A percentile compares a stretch with the other conserved stretches of the same genome.
Evolutionary conservation across 768 basidiomycete genomes (phyloP).

Genomic region (Termitomyces sp.): DNA sequence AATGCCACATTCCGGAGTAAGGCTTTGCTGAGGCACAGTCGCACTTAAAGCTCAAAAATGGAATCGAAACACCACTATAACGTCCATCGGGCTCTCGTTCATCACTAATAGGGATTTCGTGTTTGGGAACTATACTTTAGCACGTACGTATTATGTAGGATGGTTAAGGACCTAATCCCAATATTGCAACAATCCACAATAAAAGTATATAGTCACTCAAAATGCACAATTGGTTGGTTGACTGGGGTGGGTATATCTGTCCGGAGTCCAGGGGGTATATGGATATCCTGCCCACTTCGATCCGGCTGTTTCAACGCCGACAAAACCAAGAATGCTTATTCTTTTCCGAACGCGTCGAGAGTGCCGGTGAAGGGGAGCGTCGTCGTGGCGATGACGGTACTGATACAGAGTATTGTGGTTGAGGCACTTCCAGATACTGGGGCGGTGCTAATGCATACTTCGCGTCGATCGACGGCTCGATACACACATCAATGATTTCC

Average conservation of each 20-base stretch:
- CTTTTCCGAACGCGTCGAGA: slow-evolving; percentile 10
- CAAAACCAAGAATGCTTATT: slow-evolving; percentile 14
- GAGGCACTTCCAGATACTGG: slow-evolving; percentile 34
- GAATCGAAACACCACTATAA: not conserved
- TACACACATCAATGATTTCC: slow-evolving; percentile 41
- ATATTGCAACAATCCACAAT: not conserved
- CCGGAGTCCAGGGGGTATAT: not conserved
- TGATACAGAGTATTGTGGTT: slow-evolving; percentile 17
- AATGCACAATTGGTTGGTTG: not conserved
- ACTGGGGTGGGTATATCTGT: not conserved
- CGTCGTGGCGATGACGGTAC: slow-evolving; percentile 16
- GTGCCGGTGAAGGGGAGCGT: slow-evolving; percentile 19
- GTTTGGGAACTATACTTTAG: not conserved
- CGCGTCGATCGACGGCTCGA: slow-evolving; percentile 26
- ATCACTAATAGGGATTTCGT: not conserved
- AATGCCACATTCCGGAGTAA: slow-evolving; percentile 93
- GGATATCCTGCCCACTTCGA: not conserved
- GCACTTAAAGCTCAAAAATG: slow-evolving; percentile 35
- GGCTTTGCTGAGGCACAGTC: slow-evolving; percentile 70
- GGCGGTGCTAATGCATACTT: slow-evolving; percentile 34
- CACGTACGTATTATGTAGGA: not conserved
- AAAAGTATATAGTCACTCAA: not conserved
- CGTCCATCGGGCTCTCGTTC: not conserved
- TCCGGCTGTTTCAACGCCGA: slow-evolving; percentile 1
- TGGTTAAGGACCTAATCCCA: no score